Evolutionary conservation across 148 eudicot genomes (phyloP).

Genomic region (Vaccinium corymbosum): DNA sequence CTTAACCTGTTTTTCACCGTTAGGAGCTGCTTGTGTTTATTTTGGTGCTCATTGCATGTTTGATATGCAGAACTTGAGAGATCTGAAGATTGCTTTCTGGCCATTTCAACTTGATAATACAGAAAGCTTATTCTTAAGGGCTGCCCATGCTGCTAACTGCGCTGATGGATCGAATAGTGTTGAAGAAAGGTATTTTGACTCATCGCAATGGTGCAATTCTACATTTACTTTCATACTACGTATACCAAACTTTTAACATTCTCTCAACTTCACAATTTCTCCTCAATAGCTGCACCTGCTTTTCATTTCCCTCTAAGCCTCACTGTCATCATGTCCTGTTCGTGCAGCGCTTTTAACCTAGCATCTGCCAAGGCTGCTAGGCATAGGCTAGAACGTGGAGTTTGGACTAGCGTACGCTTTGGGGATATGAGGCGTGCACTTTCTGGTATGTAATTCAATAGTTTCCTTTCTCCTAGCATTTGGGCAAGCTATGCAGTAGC

Average conservation of each 20-base stretch:
- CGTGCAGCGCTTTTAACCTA: slow-evolving; percentile 53
- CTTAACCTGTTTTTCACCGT: neutral
- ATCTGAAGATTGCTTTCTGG: slow-evolving; percentile 80
- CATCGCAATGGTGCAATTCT: neutral
- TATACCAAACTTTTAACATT: neutral
- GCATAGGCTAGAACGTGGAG: slow-evolving; percentile 86
- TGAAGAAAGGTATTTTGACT: slow-evolving; percentile 36
- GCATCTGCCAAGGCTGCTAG: slow-evolving; percentile 93
- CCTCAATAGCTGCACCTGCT: neutral
- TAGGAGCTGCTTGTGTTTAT: slow-evolving; percentile 5
- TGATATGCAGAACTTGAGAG: slow-evolving; percentile 52
- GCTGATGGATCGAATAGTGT: slow-evolving; percentile 39
- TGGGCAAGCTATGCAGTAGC: neutral
- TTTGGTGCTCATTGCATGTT: slow-evolving; percentile 9
- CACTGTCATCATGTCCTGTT: slow-evolving; percentile 7
- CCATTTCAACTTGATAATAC: slow-evolving; percentile 74
- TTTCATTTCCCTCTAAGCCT: slow-evolving; percentile 2
- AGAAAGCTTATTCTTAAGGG: slow-evolving; percentile 70
- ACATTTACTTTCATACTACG: neutral
- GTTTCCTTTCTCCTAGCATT: slow-evolving; percentile 5
- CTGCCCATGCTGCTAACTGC: slow-evolving; percentile 77
- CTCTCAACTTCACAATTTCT: neutral
- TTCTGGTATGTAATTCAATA: slow-evolving; percentile 46
- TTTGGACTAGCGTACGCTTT: slow-evolving; percentile 85
- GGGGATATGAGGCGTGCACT: slow-evolving; percentile 93